phyloP scores from a whole-genome alignment of 768 basidiomycete genomes.

The Lactarius trivialis region DNA sequence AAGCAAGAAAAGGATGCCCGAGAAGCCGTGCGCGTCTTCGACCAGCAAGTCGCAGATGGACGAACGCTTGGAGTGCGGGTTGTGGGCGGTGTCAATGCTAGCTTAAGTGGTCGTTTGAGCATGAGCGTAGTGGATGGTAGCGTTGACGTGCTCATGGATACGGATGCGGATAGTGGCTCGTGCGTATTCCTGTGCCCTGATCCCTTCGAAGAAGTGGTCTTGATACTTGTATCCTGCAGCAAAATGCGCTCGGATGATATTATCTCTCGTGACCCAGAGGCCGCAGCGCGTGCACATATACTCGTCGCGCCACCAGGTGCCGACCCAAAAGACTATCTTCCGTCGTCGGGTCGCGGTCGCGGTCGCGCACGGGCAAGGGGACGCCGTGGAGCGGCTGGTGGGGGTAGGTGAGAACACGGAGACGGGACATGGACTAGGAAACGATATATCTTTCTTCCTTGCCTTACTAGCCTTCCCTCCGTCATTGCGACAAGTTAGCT shows the following conservation, averaged over 20 bases:
- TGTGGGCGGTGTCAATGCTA: constrained; percentile 23
- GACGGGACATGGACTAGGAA: constrained; percentile 20
- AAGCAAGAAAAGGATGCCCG: constrained; percentile 23
- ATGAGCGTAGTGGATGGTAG: constrained; percentile 20
- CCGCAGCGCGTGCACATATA: constrained; percentile 22
- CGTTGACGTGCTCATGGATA: constrained; percentile 21
- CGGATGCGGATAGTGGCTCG: constrained; percentile 16
- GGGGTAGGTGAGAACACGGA: constrained; percentile 15
- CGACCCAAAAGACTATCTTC: constrained; percentile 21
- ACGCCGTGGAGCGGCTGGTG: constrained; percentile 5
- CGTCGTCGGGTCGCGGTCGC: constrained; percentile 7
- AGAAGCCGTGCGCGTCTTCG: constrained; percentile 18
- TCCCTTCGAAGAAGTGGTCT: neutral
- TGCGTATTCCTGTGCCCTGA: constrained; percentile 2
- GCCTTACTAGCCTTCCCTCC: neutral
- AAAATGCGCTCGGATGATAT: constrained; percentile 25
- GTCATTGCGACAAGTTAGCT: neutral
- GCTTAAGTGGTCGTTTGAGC: constrained; percentile 22
- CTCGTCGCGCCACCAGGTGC: constrained; percentile 23
- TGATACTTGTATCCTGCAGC: neutral
- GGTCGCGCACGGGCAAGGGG: constrained; percentile 16
- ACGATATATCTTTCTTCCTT: neutral
- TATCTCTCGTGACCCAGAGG: constrained; percentile 21
- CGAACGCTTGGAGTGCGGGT: constrained; percentile 22
- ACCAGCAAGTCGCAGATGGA: constrained; percentile 23